Conservation (phyloP, 768 basidiomycete species). For the Cyclocybe aegerita region DNA sequence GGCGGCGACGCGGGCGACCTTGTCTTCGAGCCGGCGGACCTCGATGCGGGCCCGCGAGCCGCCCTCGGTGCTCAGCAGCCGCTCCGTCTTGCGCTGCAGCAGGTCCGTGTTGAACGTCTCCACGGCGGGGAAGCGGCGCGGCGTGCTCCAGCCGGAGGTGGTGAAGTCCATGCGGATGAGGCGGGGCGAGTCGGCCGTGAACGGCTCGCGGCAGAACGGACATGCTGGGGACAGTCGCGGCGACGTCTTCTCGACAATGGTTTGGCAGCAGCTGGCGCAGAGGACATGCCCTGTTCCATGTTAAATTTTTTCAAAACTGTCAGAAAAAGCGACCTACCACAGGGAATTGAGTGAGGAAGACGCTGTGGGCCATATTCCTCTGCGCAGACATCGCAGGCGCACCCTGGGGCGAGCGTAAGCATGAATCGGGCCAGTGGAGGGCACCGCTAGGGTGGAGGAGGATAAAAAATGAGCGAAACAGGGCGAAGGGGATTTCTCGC, state of each 20-base stretch:
- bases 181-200: conserved; percentile 64
- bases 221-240: conserved; percentile 70
- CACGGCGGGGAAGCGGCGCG: conserved; percentile 50
- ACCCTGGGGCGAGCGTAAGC: conserved; percentile 82
- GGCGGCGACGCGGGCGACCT: conserved; percentile 73
- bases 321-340: conserved; percentile 51
- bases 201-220: conserved; percentile 83
- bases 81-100: conserved; percentile 46
- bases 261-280: conserved; percentile 74
- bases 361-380: conserved; percentile 79
- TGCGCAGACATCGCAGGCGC: conserved; percentile 87
- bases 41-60: conserved; percentile 46
- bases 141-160: conserved; percentile 68
- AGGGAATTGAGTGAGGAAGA: conserved; percentile 78
- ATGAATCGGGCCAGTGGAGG: conserved; percentile 52
- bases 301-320: conserved; percentile 15
- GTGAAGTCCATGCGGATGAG: conserved; percentile 79
- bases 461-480: conserved; percentile 30
- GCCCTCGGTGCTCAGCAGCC: conserved; percentile 46
- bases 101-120: conserved; percentile 45
- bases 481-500: conserved; percentile 48
- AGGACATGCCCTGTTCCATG: conserved; percentile 69
- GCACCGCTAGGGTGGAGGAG: conserved; percentile 38
- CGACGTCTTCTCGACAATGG: conserved; percentile 79
- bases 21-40: conserved; percentile 71